Conservation (phyloP, 257 asterid species). For the Avicennia marina region DNA sequence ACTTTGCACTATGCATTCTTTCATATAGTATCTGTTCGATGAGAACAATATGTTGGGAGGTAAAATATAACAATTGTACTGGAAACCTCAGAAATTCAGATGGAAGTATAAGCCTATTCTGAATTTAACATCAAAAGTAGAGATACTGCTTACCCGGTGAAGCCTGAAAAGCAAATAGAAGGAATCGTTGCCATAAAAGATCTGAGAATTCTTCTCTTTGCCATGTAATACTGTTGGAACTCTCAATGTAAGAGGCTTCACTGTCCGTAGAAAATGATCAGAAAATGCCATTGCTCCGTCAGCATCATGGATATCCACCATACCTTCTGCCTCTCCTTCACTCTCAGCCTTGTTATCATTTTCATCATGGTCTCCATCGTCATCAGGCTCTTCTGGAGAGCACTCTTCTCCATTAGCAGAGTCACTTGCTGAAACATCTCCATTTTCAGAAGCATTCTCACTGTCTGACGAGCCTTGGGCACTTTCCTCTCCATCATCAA, state of each 20-base stretch:
- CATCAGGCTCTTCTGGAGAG: constrained; percentile 62
- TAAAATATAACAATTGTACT: not conserved
- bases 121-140: too few relatives aligned
- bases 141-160: constrained; percentile 56
- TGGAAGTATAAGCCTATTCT: too few relatives aligned
- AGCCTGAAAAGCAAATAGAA: constrained; percentile 84
- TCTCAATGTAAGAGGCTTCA: constrained; percentile 58
- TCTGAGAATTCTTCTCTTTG: constrained; percentile 35
- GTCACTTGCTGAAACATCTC: constrained; percentile 62
- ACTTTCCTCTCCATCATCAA: constrained; percentile 57
- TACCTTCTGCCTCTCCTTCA: constrained; percentile 71
- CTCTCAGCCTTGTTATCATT: constrained; percentile 51
- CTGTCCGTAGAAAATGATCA: constrained; percentile 42
- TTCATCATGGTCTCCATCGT: constrained; percentile 50
- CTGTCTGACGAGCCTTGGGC: constrained; percentile 64
- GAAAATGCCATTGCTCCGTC: constrained; percentile 46
- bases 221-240: constrained; percentile 33
- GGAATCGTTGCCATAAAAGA: constrained; percentile 84
- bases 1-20: constrained; percentile 75
- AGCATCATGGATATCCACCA: constrained; percentile 45
- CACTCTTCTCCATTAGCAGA: constrained; percentile 73
- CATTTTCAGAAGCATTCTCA: constrained; percentile 75
- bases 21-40: constrained; percentile 69
- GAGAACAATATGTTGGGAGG: constrained; percentile 15
- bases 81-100: too few relatives aligned